A percentile compares a stretch with the other conserved stretches of the same genome.
These are phyloP conservation scores for Mortierella polycephala DNA, from an alignment of 371 early-diverging fungal genomes.

Conservation along the genomic window DNA sequence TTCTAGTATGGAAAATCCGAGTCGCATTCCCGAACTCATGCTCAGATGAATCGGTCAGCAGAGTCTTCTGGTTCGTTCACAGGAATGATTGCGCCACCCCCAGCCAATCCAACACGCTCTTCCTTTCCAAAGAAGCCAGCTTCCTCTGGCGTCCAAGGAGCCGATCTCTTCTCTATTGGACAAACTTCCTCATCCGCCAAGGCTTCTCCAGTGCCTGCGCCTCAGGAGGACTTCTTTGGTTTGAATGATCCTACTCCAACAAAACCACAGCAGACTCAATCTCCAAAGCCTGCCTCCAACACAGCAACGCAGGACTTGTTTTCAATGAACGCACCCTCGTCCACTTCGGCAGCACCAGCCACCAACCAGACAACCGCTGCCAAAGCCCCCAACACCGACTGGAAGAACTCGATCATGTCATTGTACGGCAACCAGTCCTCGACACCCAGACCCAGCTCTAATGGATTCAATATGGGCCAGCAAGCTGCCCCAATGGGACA, in stretches of 20 bases:
- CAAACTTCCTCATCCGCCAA: constrained; percentile 19
- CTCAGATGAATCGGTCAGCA: constrained; percentile 27
- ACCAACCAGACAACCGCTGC: constrained; percentile 4
- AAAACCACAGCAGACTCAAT: constrained; percentile 22
- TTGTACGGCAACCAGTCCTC: constrained; percentile 56
- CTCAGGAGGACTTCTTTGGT: constrained; percentile 37
- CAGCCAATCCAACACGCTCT: constrained; percentile 30
- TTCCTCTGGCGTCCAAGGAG: constrained; percentile 51
- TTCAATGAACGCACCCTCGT: constrained; percentile 31
- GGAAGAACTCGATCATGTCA: constrained; percentile 69
- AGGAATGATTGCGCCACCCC: constrained; percentile 41
- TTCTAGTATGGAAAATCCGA: constrained; percentile 30
- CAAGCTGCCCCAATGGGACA: constrained; percentile 30
- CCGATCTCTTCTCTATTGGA: constrained; percentile 53
- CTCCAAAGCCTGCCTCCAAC: not conserved
- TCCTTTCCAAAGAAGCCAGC: constrained; percentile 29
- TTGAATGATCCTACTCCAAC: constrained; percentile 40
- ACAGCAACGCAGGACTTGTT: constrained; percentile 36
- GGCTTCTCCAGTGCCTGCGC: constrained; percentile 16
- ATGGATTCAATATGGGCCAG: constrained; percentile 16
- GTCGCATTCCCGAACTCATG: constrained; percentile 20
- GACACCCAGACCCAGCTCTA: constrained; percentile 29
- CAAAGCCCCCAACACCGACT: constrained; percentile 55
- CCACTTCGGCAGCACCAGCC: constrained; percentile 2
- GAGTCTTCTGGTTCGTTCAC: constrained; percentile 34